phyloP scores from a whole-genome alignment of 805 yeast species.

The Kazachstania bromeliacearum region DNA sequence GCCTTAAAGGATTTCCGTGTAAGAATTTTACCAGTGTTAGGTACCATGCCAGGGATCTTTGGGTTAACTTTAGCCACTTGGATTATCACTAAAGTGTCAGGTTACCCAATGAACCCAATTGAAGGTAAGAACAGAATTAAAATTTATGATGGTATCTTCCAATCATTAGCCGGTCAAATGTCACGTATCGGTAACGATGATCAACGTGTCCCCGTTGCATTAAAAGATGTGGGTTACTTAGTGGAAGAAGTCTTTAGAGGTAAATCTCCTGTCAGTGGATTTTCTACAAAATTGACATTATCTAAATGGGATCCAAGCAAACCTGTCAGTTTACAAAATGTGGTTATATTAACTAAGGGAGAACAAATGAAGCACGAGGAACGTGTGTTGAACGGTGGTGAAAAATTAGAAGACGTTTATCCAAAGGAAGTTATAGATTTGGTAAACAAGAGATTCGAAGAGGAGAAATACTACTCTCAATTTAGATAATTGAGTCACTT shows the following conservation, averaged over 20 bases:
- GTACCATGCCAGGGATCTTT: slow-evolving; percentile 95
- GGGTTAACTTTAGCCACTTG: slow-evolving; percentile 86
- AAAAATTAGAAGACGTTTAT: slow-evolving; percentile 54
- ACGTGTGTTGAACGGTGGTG: slow-evolving; percentile 62
- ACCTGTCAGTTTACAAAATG: slow-evolving; percentile 63
- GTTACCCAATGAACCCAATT: slow-evolving; percentile 83
- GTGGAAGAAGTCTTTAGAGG: slow-evolving; percentile 91
- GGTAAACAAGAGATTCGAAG: slow-evolving; percentile 56
- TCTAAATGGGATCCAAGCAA: slow-evolving; percentile 74
- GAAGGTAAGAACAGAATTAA: slow-evolving; percentile 86
- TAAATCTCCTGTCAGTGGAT: slow-evolving; percentile 78
- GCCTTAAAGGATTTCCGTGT: slow-evolving; percentile 87
- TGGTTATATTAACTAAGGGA: slow-evolving; percentile 80
- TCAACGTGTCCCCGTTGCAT: slow-evolving; percentile 65
- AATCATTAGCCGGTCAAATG: slow-evolving; percentile 80
- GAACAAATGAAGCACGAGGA: slow-evolving; percentile 78
- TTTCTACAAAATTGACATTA: slow-evolving; percentile 67
- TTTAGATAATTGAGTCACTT: slow-evolving; percentile 24
- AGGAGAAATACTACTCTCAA: slow-evolving; percentile 65
- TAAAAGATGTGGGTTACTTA: slow-evolving; percentile 68
- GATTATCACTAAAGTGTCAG: slow-evolving; percentile 68
- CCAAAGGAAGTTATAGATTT: slow-evolving; percentile 44
- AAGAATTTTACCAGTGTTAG: slow-evolving; percentile 88
- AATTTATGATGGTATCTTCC: slow-evolving; percentile 73
- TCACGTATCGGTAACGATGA: slow-evolving; percentile 63